Percentiles rank a stretch among this genome's conserved stretches.
phyloP scores from a whole-genome alignment of 306 rosid genomes.

The Hippophae rhamnoides region DNA sequence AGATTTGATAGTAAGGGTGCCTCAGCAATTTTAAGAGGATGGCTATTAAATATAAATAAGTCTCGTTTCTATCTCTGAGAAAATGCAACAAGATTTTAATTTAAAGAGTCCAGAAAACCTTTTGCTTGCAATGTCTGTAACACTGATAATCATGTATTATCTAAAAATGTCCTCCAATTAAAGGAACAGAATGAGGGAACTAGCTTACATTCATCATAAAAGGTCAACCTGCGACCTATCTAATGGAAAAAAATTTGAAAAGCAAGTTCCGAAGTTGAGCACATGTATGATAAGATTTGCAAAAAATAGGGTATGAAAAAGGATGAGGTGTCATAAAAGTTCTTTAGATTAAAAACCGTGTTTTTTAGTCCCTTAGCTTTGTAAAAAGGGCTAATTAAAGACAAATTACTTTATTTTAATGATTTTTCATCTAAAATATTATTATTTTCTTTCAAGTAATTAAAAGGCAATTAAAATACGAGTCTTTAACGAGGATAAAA shows the following conservation, averaged over 20 bases:
- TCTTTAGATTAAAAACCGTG: too few relatives aligned
- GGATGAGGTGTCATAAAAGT: too few relatives aligned
- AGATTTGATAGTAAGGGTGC: neutral
- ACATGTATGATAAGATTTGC: neutral
- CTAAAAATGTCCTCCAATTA: too few relatives aligned
- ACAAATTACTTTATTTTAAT: too few relatives aligned
- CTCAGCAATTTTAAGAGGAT: neutral
- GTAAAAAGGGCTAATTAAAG: too few relatives aligned
- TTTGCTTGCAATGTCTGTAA: neutral
- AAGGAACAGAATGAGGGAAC: too few relatives aligned
- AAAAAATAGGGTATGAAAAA: neutral
- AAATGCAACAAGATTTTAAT: neutral
- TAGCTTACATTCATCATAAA: neutral
- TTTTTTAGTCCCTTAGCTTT: too few relatives aligned
- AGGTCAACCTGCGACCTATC: neutral
- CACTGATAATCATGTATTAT: neutral
- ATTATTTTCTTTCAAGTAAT: too few relatives aligned
- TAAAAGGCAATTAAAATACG: too few relatives aligned
- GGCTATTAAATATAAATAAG: neutral
- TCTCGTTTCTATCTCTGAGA: neutral
- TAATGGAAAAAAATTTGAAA: too few relatives aligned
- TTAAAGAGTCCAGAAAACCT: neutral
- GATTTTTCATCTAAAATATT: too few relatives aligned
- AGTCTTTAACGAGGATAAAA: too few relatives aligned
- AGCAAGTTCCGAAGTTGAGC: neutral